These are phyloP conservation scores for Lentinula sp. DNA, from an alignment of 768 basidiomycete genomes.

Conservation along the genomic window DNA sequence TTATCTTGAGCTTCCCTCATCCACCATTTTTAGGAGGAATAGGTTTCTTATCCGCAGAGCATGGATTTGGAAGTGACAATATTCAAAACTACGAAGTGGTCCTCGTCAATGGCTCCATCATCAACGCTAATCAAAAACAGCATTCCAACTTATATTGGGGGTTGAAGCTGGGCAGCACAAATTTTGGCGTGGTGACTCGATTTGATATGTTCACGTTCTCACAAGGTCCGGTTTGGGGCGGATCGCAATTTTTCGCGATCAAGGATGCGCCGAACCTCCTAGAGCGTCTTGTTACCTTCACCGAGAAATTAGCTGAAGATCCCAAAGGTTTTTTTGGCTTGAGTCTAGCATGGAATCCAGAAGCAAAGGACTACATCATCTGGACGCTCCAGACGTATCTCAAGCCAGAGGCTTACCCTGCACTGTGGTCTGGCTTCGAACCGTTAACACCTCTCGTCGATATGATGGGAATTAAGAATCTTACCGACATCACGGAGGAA, in stretches of 20 bases:
- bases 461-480: constrained; percentile 11
- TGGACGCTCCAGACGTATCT: constrained; percentile 14
- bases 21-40: constrained; percentile 11
- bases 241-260: constrained; percentile 10
- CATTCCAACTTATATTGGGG: constrained; percentile 14
- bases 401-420: constrained; percentile 8
- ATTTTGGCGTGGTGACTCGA: constrained; percentile 17
- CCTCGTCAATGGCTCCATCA: constrained; percentile 11
- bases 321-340: constrained; percentile 11
- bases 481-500: constrained; percentile 12
- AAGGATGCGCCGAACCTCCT: constrained; percentile 10
- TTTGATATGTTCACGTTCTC: constrained; percentile 15
- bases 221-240: constrained; percentile 12
- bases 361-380: constrained; percentile 9
- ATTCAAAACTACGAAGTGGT: constrained; percentile 15
- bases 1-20: not conserved
- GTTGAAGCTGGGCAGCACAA: constrained; percentile 16
- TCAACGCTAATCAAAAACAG: constrained; percentile 7
- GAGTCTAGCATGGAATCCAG: constrained; percentile 11
- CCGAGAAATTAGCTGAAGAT: constrained; percentile 8
- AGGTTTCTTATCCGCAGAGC: constrained; percentile 11
- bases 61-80: constrained; percentile 15
- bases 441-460: constrained; percentile 7
- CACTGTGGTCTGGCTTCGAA: constrained; percentile 9
- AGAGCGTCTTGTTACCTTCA: constrained; percentile 10